These are phyloP conservation scores for Aciculoconidium aculeatum DNA, from an alignment of 805 yeast species.

Conservation along the genomic window DNA sequence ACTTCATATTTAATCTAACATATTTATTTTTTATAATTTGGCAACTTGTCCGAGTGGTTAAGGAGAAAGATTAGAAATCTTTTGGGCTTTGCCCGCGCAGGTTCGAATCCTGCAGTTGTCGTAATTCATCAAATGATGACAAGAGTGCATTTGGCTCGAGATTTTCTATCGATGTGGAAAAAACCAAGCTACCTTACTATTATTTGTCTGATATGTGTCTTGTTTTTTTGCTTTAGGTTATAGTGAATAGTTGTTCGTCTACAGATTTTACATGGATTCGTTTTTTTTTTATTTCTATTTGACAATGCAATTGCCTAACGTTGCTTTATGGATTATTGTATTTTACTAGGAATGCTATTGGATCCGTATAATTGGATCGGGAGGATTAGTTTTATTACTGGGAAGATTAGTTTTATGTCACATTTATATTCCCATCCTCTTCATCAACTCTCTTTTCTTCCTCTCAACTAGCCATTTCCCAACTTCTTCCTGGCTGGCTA, in stretches of 20 bases:
- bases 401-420: too few species aligned
- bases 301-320: too few species aligned
- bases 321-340: too few species aligned
- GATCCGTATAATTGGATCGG: too few species aligned
- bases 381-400: too few species aligned
- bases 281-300: too few species aligned
- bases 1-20: too few species aligned
- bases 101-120: slow-evolving; percentile 48
- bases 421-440: slow-evolving; percentile 24
- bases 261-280: too few species aligned
- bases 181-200: slow-evolving; percentile 92
- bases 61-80: slow-evolving; percentile 45
- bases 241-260: too few species aligned
- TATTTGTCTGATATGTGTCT: slow-evolving; percentile 65
- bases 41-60: slow-evolving; percentile 46
- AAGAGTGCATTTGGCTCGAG: slow-evolving; percentile 99
- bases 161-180: slow-evolving; percentile 94
- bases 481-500: slow-evolving; percentile 36
- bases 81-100: slow-evolving; percentile 48
- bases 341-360: too few species aligned
- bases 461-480: slow-evolving; percentile 41
- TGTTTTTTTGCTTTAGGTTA: slow-evolving; percentile 1
- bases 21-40: too few species aligned
- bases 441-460: slow-evolving; percentile 38
- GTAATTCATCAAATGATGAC: slow-evolving; percentile 87